These are phyloP conservation scores for Xanthoconium stramineum DNA, from an alignment of 768 basidiomycete genomes.

Conservation along the genomic window DNA sequence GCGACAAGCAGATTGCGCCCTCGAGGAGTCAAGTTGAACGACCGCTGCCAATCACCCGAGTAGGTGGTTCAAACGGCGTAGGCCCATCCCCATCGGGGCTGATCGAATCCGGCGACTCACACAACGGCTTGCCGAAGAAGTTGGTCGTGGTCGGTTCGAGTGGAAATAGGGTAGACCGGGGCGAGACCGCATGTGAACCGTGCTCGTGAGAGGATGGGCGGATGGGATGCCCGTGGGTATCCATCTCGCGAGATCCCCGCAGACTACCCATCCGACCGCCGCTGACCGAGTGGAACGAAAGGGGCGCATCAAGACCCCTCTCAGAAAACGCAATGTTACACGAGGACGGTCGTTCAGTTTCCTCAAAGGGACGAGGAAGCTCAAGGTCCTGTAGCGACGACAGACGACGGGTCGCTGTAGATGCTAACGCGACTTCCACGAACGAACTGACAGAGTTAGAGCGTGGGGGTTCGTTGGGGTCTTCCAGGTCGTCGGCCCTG, in stretches of 20 bases:
- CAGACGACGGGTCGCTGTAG: background rate
- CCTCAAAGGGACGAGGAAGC: slow-evolving; percentile 22
- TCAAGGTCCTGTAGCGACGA: slow-evolving; percentile 16
- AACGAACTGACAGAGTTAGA: slow-evolving; percentile 14
- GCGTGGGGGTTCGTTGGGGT: background rate
- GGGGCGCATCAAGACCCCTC: slow-evolving; percentile 16
- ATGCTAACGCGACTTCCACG: slow-evolving; percentile 20
- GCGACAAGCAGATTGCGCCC: background rate
- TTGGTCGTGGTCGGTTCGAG: slow-evolving; percentile 2
- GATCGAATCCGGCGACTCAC: slow-evolving; percentile 25
- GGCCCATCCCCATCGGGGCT: background rate
- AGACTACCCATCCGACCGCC: background rate
- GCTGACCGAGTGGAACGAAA: slow-evolving; percentile 1
- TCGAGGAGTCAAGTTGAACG: background rate
- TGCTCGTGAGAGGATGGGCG: background rate
- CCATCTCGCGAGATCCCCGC: background rate
- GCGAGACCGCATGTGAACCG: background rate
- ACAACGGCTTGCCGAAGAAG: slow-evolving; percentile 11
- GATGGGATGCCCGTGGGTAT: background rate
- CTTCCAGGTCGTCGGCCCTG: background rate
- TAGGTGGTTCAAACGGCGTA: background rate
- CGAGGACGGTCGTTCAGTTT: background rate
- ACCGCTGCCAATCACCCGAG: background rate
- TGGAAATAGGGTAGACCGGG: background rate
- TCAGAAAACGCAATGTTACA: slow-evolving; percentile 10